A percentile compares a stretch with the other conserved stretches of the same genome.
These are phyloP conservation scores for Zygnema circumcarinatum DNA, from an alignment of 139 green algal genomes.

Conservation along the genomic window DNA sequence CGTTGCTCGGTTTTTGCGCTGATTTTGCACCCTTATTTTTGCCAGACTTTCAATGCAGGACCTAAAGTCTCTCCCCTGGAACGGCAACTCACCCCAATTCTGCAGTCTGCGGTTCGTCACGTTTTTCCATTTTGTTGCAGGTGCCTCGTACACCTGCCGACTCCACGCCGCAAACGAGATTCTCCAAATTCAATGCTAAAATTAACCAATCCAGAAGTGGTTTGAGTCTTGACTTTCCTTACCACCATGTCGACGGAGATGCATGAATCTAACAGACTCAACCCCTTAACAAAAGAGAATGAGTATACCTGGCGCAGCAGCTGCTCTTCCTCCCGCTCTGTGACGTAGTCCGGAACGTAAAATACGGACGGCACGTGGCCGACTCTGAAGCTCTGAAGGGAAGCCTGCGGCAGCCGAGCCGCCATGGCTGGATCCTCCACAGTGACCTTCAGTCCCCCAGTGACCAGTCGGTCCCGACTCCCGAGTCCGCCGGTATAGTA, in stretches of 20 bases:
- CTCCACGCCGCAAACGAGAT: too few species aligned
- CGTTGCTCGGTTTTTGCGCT: too few species aligned
- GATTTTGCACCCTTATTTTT: too few species aligned
- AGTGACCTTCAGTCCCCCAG: too few species aligned
- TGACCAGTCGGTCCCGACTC: too few species aligned
- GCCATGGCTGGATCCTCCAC: too few species aligned
- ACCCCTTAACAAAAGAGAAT: not conserved
- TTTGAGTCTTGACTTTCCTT: not conserved
- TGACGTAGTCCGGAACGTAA: constrained; percentile 4
- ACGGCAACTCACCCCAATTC: constrained; percentile 23
- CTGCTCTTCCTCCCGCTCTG: not conserved
- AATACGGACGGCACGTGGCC: constrained; percentile 11
- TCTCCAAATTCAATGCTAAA: too few species aligned
- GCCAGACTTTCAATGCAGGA: not conserved
- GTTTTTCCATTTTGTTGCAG: not conserved
- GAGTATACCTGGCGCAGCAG: constrained; percentile 2
- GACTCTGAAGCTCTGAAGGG: not conserved
- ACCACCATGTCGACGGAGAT: not conserved
- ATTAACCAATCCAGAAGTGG: too few species aligned
- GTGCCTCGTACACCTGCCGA: constrained; percentile 22
- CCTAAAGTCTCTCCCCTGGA: not conserved
- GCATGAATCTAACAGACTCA: not conserved
- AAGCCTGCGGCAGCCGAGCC: too few species aligned
- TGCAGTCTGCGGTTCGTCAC: constrained; percentile 29
- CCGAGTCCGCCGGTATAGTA: too few species aligned